phyloP scores from a whole-genome alignment of 257 asterid species.

The Misopates orontium region DNA sequence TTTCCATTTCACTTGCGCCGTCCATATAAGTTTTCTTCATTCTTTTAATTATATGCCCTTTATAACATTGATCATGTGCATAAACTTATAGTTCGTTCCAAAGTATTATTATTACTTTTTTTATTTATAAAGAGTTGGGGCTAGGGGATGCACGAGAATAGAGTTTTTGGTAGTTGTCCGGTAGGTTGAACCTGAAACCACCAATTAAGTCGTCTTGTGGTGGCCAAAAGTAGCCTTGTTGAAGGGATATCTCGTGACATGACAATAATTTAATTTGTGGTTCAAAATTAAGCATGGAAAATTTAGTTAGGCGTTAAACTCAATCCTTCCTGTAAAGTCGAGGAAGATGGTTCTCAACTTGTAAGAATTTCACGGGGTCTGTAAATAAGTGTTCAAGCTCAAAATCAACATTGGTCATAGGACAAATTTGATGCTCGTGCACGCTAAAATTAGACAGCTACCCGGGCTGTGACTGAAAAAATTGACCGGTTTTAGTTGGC shows the following conservation, averaged over 20 bases:
- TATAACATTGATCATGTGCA: neutral
- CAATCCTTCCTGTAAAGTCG: neutral
- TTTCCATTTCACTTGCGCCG: conserved; percentile 39
- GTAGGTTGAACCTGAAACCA: conserved; percentile 7
- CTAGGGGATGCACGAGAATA: conserved; percentile 43
- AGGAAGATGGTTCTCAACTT: conserved; percentile 2
- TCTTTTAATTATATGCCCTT: neutral
- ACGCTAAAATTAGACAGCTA: neutral
- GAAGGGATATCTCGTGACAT: conserved; percentile 46
- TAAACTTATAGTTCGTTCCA: neutral
- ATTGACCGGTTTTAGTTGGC: too few species aligned
- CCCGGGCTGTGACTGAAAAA: too few species aligned
- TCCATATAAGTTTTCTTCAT: conserved; percentile 1
- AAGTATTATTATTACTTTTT: neutral
- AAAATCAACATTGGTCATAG: neutral
- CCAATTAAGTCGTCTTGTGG: conserved; percentile 3
- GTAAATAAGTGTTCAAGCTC: neutral
- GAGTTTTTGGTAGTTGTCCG: conserved; percentile 29
- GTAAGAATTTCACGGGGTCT: conserved; percentile 15
- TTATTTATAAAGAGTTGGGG: conserved; percentile 9
- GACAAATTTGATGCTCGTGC: conserved; percentile 15
- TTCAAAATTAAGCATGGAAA: conserved; percentile 17
- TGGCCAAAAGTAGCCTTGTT: conserved; percentile 20
- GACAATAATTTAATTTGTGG: conserved; percentile 25
- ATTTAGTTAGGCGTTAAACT: conserved; percentile 5